A percentile compares a stretch with the other conserved stretches of the same genome.
phyloP scores from a whole-genome alignment of 139 green algal species.

The Chlorella sp. region DNA sequence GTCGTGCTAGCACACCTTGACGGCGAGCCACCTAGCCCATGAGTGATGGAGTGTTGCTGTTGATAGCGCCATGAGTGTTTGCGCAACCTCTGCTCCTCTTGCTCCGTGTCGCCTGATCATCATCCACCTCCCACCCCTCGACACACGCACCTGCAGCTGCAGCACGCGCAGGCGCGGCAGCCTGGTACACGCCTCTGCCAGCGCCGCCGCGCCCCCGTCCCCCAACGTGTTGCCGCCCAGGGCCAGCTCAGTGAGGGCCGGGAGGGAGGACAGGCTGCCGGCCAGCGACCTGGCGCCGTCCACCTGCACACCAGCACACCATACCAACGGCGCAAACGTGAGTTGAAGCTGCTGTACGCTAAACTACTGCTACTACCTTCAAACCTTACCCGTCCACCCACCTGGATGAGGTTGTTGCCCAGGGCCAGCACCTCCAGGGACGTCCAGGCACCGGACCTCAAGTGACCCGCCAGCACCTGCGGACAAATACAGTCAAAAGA shows the following conservation, averaged over 20 bases:
- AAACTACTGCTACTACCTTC: too few species aligned
- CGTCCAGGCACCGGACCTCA: neutral
- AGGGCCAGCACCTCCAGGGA: neutral
- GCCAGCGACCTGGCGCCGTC: neutral
- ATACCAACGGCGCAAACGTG: too few species aligned
- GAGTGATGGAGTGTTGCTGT: too few species aligned
- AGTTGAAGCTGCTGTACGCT: too few species aligned
- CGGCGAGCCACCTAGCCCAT: too few species aligned
- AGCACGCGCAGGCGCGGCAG: constrained; percentile 8
- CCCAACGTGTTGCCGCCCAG: constrained; percentile 10
- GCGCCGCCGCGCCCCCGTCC: constrained; percentile 1
- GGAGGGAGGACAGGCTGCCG: neutral
- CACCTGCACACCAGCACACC: too few species aligned
- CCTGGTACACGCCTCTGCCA: neutral
- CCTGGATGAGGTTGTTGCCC: constrained; percentile 1
- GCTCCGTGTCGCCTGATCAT: too few species aligned
- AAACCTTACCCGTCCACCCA: neutral
- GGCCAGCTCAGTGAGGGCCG: constrained; percentile 1
- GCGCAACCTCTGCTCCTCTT: too few species aligned
- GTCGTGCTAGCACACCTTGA: neutral
- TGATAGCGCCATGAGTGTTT: too few species aligned
- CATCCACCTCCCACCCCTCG: too few species aligned
- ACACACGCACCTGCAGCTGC: neutral
- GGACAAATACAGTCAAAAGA: neutral
- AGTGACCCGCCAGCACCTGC: neutral